Conservation (phyloP, 176 grass and related monocot genomes). For the Poa pratensis region DNA sequence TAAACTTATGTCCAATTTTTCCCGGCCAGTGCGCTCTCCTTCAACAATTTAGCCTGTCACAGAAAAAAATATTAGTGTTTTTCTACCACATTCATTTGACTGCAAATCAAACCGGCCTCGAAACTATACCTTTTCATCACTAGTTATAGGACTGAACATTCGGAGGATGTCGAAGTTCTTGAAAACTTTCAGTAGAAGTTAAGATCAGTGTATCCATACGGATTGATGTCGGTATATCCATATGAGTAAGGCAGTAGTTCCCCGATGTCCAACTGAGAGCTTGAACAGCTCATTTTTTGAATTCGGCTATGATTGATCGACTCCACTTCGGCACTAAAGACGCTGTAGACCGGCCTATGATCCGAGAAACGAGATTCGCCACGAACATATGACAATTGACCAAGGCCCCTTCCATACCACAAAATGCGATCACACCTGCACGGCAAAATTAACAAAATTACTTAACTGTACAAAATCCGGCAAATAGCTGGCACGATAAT, state of each 20-base stretch:
- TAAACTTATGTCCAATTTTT: constrained; percentile 15
- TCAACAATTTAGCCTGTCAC: constrained; percentile 31
- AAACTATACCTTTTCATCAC: constrained; percentile 25
- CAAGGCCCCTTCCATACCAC: constrained; percentile 87
- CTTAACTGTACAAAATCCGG: constrained; percentile 20
- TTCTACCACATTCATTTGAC: background rate
- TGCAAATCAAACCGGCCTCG: constrained; percentile 1
- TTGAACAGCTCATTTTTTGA: constrained; percentile 82
- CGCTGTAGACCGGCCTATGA: constrained; percentile 86
- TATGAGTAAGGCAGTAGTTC: constrained; percentile 87
- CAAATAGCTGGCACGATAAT: constrained; percentile 14
- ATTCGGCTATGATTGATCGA: constrained; percentile 93
- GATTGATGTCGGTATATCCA: constrained; percentile 74
- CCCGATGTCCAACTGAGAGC: constrained; percentile 80
- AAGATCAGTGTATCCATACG: constrained; percentile 74
- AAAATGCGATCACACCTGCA: constrained; percentile 93
- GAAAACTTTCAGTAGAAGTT: constrained; percentile 77
- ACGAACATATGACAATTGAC: constrained; percentile 89
- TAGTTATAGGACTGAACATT: constrained; percentile 14
- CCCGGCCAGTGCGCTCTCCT: background rate
- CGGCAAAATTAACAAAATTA: background rate
- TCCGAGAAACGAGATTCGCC: constrained; percentile 94
- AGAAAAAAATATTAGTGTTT: constrained; percentile 16
- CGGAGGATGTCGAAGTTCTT: background rate
- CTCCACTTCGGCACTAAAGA: constrained; percentile 91